These are phyloP conservation scores for Penicillium canescens DNA, from an alignment of 495 filamentous ascomycete species.

Conservation along the genomic window DNA sequence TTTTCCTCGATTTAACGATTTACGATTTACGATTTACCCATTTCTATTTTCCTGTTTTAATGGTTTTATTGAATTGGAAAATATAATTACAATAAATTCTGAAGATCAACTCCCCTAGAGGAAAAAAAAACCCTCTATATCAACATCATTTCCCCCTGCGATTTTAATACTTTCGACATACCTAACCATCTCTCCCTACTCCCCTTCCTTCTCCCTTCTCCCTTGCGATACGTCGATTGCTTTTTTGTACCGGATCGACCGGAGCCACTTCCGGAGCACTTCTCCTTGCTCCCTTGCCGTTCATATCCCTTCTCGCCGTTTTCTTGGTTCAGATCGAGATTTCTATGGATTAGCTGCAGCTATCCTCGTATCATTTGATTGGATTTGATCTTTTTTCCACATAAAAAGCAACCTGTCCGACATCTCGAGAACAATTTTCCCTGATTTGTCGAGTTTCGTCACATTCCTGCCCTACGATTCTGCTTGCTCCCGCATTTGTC, in stretches of 20 bases:
- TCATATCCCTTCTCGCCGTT: conserved; percentile 32
- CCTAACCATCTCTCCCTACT: conserved; percentile 19
- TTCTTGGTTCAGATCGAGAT: conserved; percentile 38
- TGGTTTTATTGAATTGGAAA: background rate
- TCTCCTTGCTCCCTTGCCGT: conserved; percentile 45
- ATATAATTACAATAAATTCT: background rate
- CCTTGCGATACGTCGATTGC: conserved; percentile 39
- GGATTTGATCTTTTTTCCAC: conserved; percentile 9
- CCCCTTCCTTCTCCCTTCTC: conserved; percentile 30
- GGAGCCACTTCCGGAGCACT: conserved; percentile 40
- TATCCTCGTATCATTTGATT: conserved; percentile 25
- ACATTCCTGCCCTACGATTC: conserved; percentile 50
- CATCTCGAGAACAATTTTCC: conserved; percentile 10
- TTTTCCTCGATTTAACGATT: background rate
- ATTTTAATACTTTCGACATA: conserved; percentile 21
- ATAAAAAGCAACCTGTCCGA: conserved; percentile 38
- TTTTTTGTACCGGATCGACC: conserved; percentile 37
- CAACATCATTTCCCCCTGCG: conserved; percentile 28
- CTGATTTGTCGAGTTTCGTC: conserved; percentile 32
- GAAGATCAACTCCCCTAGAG: conserved; percentile 17
- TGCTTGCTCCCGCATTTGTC: conserved; percentile 32
- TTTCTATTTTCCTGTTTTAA: conserved; percentile 5
- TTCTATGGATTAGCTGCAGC: conserved; percentile 30
- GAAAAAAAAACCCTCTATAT: conserved; percentile 30
- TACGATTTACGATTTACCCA: too few relatives aligned